Evolutionary conservation across 208 protist genomes (phyloP).

Genomic region (Crithidia mellificae): DNA sequence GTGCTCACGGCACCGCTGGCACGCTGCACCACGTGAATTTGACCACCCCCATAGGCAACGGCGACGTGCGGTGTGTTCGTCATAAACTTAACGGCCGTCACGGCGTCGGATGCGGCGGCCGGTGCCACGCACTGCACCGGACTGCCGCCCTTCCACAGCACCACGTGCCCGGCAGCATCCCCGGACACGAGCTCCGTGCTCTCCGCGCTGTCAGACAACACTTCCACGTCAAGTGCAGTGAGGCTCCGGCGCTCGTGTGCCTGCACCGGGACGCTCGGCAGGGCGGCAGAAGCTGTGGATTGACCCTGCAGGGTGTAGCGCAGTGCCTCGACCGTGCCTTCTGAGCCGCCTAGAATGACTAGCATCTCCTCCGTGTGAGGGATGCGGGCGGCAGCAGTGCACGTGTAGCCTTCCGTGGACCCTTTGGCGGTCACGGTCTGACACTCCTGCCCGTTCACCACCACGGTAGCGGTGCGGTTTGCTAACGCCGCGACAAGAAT

Average conservation of each 20-base stretch:
- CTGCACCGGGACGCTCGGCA: slow-evolving; percentile 4
- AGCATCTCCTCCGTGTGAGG: slow-evolving; percentile 9
- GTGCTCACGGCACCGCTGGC: slow-evolving; percentile 33
- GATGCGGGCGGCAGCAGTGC: slow-evolving; percentile 7
- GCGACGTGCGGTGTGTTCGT: slow-evolving; percentile 23
- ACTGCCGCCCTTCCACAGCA: slow-evolving; percentile 45
- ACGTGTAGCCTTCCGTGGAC: not conserved
- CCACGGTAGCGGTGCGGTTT: slow-evolving; percentile 1
- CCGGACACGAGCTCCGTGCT: slow-evolving; percentile 37
- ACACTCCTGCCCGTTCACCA: slow-evolving; percentile 25
- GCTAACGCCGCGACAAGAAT: slow-evolving; percentile 22
- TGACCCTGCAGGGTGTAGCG: slow-evolving; percentile 15
- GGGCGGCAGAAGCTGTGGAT: not conserved
- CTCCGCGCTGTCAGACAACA: slow-evolving; percentile 1
- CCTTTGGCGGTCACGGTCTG: slow-evolving; percentile 2
- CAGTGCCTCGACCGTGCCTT: slow-evolving; percentile 2
- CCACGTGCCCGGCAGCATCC: slow-evolving; percentile 41
- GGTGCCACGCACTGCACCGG: slow-evolving; percentile 23
- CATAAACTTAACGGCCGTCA: slow-evolving; percentile 45
- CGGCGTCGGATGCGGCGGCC: slow-evolving; percentile 37
- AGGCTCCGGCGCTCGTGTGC: slow-evolving; percentile 47
- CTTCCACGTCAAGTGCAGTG: slow-evolving; percentile 40
- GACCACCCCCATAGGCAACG: slow-evolving; percentile 54
- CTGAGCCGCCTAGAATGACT: slow-evolving; percentile 12
- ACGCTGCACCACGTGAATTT: slow-evolving; percentile 40